Evolutionary conservation across 2,329 filamentous ascomycete species (phyloP).

Genomic region (Claviceps humidiphila): DNA sequence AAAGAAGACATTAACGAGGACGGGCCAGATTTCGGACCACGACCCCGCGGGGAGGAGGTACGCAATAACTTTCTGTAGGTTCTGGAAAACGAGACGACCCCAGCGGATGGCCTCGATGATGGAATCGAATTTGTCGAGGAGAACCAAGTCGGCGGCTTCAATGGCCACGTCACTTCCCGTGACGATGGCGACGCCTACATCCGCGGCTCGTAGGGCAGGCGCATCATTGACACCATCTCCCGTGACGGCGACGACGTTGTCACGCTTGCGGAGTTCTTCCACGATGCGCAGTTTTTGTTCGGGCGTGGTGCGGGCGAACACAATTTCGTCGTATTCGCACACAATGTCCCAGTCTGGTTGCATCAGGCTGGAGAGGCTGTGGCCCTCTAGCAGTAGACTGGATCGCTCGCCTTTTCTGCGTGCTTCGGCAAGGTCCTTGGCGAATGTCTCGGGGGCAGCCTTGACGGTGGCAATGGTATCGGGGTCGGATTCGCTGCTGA

Average conservation of each 20-base stretch:
- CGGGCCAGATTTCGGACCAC: conserved; percentile 45
- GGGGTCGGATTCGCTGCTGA: conserved; percentile 34
- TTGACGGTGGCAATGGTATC: conserved; percentile 18
- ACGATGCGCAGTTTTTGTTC: conserved; percentile 63
- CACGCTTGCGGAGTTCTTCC: conserved; percentile 46
- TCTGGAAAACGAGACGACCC: conserved; percentile 27
- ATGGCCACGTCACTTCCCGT: conserved; percentile 53
- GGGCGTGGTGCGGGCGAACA: conserved; percentile 56
- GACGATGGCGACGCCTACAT: conserved; percentile 57
- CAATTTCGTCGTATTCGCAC: conserved; percentile 43
- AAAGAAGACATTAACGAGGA: conserved; percentile 41
- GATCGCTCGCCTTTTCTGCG: conserved; percentile 10
- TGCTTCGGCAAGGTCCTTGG: conserved; percentile 9
- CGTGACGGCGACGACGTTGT: conserved; percentile 56
- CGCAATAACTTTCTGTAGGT: conserved; percentile 28
- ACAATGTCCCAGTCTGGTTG: conserved; percentile 30
- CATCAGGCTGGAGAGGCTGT: conserved; percentile 42
- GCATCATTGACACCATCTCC: conserved; percentile 60
- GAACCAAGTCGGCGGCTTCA: conserved; percentile 48
- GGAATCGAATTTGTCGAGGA: conserved; percentile 58
- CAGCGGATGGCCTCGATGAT: conserved; percentile 51
- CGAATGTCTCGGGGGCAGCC: conserved; percentile 4
- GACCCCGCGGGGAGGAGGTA: conserved; percentile 37
- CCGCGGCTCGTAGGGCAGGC: conserved; percentile 50
- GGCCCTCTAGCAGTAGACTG: conserved; percentile 36